Conservation (phyloP, 2,329 filamentous ascomycete species). For the Penicillium hesseltinei region DNA sequence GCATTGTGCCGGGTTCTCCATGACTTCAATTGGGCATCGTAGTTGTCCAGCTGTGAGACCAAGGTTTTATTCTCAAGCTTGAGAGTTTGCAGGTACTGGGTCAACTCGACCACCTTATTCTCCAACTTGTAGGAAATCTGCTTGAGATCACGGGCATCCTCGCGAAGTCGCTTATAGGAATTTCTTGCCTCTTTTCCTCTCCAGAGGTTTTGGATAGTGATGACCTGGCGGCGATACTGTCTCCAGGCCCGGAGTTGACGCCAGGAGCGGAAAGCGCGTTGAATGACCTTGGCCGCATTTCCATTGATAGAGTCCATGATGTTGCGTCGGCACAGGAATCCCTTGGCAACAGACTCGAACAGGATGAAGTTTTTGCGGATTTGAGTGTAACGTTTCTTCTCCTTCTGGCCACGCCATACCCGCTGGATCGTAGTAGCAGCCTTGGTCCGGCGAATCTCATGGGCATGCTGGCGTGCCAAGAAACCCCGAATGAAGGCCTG, state of each 20-base stretch:
- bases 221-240: constrained; percentile 82
- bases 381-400: constrained; percentile 73
- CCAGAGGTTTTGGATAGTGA: constrained; percentile 90
- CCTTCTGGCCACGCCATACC: constrained; percentile 89
- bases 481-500: constrained; percentile 77
- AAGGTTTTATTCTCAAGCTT: constrained; percentile 93
- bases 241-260: constrained; percentile 77
- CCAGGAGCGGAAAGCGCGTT: constrained; percentile 83
- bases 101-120: constrained; percentile 99
- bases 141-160: constrained; percentile 96
- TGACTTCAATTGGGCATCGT: constrained; percentile 92
- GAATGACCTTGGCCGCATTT: constrained; percentile 86
- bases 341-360: constrained; percentile 88
- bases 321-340: constrained; percentile 82
- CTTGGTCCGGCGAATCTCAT: constrained; percentile 77
- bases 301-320: constrained; percentile 92
- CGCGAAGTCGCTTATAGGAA: constrained; percentile 85
- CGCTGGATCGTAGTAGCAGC: constrained; percentile 93
- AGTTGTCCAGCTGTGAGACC: constrained; percentile 85
- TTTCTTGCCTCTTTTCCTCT: constrained; percentile 77
- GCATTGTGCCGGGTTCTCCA: constrained; percentile 92
- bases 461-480: constrained; percentile 71
- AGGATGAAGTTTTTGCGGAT: constrained; percentile 82
- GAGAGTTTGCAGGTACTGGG: constrained; percentile 86
- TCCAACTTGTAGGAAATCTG: constrained; percentile 99